A percentile compares a stretch with the other conserved stretches of the same genome.
Evolutionary conservation across 352 stramenopile species (phyloP).

Genomic region (Thalassiosira tumida): DNA sequence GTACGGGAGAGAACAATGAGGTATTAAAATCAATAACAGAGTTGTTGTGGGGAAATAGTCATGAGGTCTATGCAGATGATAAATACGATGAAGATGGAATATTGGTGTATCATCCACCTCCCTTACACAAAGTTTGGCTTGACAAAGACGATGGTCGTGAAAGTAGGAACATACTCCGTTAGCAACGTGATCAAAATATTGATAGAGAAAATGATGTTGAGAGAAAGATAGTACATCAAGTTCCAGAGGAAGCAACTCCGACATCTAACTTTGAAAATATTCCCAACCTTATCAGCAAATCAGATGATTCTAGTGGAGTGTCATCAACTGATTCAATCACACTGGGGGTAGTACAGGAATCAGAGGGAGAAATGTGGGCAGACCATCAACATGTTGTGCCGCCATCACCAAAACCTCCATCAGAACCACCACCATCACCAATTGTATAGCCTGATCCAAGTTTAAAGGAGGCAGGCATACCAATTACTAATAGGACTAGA

Average conservation of each 20-base stretch:
- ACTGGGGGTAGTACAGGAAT: neutral
- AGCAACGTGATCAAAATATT: neutral
- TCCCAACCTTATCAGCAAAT: neutral
- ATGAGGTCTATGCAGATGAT: slow-evolving; percentile 20
- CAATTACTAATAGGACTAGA: too few species aligned
- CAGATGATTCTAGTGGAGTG: neutral
- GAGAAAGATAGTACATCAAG: neutral
- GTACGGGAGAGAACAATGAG: neutral
- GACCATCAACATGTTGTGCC: too few species aligned
- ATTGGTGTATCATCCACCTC: slow-evolving; percentile 30
- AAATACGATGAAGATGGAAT: slow-evolving; percentile 25
- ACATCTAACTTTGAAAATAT: neutral
- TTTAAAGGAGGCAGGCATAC: too few species aligned
- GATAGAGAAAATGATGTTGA: neutral
- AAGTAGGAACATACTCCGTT: too few species aligned
- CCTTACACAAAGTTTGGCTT: slow-evolving; percentile 49
- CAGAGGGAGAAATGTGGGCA: slow-evolving; percentile 22
- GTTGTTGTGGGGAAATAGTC: neutral
- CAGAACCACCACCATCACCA: neutral
- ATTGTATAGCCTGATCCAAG: too few species aligned
- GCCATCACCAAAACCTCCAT: neutral
- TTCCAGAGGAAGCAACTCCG: neutral
- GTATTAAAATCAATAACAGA: neutral
- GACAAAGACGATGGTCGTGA: slow-evolving; percentile 12
- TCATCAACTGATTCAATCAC: neutral